These are phyloP conservation scores for Populus hybrid DNA, from an alignment of 441 rosid genomes.

Conservation along the genomic window DNA sequence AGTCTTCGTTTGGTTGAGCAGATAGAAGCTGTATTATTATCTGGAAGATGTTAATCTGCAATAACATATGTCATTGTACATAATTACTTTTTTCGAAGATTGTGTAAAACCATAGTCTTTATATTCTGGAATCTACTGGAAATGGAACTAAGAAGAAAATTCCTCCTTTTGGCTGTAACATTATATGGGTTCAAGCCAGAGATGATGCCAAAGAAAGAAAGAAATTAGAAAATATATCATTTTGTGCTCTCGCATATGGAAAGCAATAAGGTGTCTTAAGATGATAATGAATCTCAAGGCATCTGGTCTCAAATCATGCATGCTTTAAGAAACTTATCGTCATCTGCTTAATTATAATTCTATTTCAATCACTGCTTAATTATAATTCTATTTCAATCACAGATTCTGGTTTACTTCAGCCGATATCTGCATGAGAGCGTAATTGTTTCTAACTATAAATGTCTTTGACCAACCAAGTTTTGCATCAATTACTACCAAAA, in stretches of 20 bases:
- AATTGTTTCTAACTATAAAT: neutral
- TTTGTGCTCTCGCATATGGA: neutral
- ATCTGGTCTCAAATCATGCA: neutral
- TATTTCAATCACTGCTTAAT: neutral
- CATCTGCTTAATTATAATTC: neutral
- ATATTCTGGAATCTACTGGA: neutral
- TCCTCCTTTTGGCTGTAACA: neutral
- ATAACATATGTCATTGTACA: neutral
- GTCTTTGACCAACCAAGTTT: neutral
- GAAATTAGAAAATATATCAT: neutral
- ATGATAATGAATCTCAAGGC: neutral
- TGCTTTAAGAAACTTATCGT: neutral
- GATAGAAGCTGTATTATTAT: neutral
- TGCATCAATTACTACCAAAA: neutral
- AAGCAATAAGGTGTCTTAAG: neutral
- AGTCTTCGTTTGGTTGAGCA: neutral
- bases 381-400: no score
- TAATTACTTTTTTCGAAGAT: neutral
- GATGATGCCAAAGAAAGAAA: neutral
- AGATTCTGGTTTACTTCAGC: neutral
- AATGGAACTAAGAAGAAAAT: neutral
- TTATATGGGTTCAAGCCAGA: slow-evolving; percentile 1
- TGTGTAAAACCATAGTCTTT: neutral
- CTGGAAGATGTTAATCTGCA: neutral
- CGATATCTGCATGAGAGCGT: neutral